These are phyloP conservation scores for Metschnikowia henanensis DNA, from an alignment of 805 yeast genomes.

Conservation along the genomic window DNA sequence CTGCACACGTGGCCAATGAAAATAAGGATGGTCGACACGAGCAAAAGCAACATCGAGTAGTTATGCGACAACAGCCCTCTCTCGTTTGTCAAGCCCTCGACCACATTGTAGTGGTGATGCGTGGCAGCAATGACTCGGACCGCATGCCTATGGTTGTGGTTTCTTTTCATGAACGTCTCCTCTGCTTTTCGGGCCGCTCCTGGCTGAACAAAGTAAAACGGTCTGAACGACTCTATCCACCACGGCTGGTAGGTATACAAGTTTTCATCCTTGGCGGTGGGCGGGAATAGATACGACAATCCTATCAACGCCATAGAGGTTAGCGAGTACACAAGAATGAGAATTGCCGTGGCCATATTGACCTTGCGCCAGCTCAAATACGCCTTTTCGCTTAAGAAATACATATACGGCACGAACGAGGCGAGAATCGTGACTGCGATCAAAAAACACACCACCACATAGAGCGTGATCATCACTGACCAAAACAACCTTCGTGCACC, in stretches of 20 bases:
- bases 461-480: constrained; percentile 20
- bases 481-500: constrained; percentile 23
- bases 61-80: constrained; percentile 50
- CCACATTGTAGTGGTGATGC: constrained; percentile 38
- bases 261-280: constrained; percentile 49
- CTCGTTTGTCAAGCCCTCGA: constrained; percentile 39
- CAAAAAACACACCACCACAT: constrained; percentile 18
- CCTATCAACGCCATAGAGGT: constrained; percentile 50
- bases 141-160: constrained; percentile 49
- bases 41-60: constrained; percentile 46
- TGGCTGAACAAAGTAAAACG: constrained; percentile 59
- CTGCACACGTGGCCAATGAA: constrained; percentile 53
- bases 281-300: constrained; percentile 53
- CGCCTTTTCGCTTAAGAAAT: constrained; percentile 17
- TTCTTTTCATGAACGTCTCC: constrained; percentile 45
- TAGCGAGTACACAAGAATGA: constrained; percentile 47
- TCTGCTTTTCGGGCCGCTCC: constrained; percentile 52
- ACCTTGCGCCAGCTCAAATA: constrained; percentile 24
- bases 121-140: constrained; percentile 62
- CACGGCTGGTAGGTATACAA: constrained; percentile 69
- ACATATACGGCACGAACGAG: constrained; percentile 19
- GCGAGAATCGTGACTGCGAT: constrained; percentile 20
- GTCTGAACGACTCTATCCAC: constrained; percentile 69
- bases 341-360: constrained; percentile 32
- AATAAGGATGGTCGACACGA: constrained; percentile 47